Evolutionary conservation across 176 grass and related monocot genomes (phyloP).

Genomic region (Oryza longistaminata): DNA sequence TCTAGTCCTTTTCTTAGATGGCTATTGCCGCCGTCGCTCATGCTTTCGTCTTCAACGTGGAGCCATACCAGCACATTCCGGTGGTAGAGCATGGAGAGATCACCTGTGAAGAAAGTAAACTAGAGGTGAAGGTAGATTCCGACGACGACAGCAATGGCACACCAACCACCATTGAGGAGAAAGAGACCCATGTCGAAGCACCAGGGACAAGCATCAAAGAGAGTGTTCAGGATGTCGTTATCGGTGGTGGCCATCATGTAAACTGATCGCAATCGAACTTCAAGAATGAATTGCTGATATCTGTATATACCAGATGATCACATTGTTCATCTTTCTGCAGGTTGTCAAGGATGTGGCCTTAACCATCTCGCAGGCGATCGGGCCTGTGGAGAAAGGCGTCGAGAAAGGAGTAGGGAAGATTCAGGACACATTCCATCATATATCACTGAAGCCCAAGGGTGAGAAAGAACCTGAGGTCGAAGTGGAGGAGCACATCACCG

Average conservation of each 20-base stretch:
- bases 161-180: slow-evolving; percentile 41
- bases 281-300: not conserved
- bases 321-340: slow-evolving; percentile 27
- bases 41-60: slow-evolving; percentile 69
- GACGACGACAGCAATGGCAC: not conserved
- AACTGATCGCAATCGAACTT: slow-evolving; percentile 7
- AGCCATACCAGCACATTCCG: slow-evolving; percentile 55
- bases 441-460: slow-evolving; percentile 47
- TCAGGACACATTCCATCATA: slow-evolving; percentile 70
- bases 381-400: slow-evolving; percentile 75
- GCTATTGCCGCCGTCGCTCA: slow-evolving; percentile 67
- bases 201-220: slow-evolving; percentile 79
- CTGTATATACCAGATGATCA: not conserved
- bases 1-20: slow-evolving; percentile 64
- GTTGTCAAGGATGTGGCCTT: slow-evolving; percentile 82
- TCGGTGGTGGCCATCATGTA: slow-evolving; percentile 76
- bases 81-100: slow-evolving; percentile 36
- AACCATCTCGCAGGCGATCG: slow-evolving; percentile 81
- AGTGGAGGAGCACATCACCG: slow-evolving; percentile 53
- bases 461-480: slow-evolving; percentile 49
- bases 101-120: slow-evolving; percentile 43
- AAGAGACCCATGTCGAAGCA: slow-evolving; percentile 61
- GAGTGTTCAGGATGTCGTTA: slow-evolving; percentile 84
- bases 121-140: slow-evolving; percentile 46
- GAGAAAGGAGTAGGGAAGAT: slow-evolving; percentile 81